These are phyloP conservation scores for Trebouxiophyceae sp. DNA, from an alignment of 163 green algal species.

Conservation along the genomic window DNA sequence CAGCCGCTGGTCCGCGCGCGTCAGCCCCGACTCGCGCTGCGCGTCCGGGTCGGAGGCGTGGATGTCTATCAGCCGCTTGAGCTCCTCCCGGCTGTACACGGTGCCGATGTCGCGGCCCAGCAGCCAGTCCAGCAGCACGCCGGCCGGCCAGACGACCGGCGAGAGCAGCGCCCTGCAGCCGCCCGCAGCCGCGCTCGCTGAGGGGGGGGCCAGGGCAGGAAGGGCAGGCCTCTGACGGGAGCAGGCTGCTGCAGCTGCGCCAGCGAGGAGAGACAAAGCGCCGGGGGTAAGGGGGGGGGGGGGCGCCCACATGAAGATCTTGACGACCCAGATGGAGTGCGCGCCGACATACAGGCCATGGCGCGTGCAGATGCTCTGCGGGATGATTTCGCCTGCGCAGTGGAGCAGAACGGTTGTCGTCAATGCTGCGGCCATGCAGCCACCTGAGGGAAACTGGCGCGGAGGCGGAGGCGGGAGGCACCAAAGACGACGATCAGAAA, in stretches of 20 bases:
- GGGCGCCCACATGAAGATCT: slow-evolving; percentile 34
- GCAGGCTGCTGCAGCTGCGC: too few species aligned
- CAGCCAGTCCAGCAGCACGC: slow-evolving; percentile 41
- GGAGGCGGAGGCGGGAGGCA: too few species aligned
- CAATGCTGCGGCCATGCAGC: background rate
- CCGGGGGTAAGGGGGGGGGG: too few species aligned
- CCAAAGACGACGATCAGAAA: slow-evolving; percentile 54
- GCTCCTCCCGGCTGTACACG: slow-evolving; percentile 51
- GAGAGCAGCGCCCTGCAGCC: slow-evolving; percentile 29
- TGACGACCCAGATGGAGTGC: slow-evolving; percentile 33
- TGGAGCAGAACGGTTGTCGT: background rate
- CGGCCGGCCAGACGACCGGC: slow-evolving; percentile 47
- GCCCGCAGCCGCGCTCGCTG: too few species aligned
- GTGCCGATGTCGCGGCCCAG: slow-evolving; percentile 58
- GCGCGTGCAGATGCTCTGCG: slow-evolving; percentile 41
- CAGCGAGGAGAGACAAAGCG: too few species aligned
- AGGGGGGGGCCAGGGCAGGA: too few species aligned
- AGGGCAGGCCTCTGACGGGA: too few species aligned
- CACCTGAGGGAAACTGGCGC: background rate
- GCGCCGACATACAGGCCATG: slow-evolving; percentile 39
- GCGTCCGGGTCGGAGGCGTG: slow-evolving; percentile 40
- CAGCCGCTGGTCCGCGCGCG: slow-evolving; percentile 28
- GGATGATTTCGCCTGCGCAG: slow-evolving; percentile 39
- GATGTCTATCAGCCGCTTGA: slow-evolving; percentile 55
- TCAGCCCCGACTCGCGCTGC: slow-evolving; percentile 32